phyloP scores from a whole-genome alignment of 371 early-diverging fungal species.

The Rhizopus sp. region DNA sequence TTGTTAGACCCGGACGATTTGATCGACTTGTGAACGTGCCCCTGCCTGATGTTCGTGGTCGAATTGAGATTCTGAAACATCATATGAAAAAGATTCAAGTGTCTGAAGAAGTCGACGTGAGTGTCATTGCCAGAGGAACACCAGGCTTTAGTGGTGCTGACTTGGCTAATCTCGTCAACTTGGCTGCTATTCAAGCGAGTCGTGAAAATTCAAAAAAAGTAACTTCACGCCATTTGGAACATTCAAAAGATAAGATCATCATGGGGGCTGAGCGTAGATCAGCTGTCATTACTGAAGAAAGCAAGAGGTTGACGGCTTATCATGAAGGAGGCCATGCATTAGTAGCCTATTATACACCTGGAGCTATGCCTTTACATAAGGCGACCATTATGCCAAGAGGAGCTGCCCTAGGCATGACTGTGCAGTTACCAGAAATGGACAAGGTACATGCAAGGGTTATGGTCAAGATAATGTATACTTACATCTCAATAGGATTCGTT shows the following conservation, averaged over 20 bases:
- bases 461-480: background rate
- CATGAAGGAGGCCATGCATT: slow-evolving; percentile 99
- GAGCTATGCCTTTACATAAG: slow-evolving; percentile 97
- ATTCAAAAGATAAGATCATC: slow-evolving; percentile 96
- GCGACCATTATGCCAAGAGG: slow-evolving; percentile 98
- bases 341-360: slow-evolving; percentile 93
- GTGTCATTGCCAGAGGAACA: slow-evolving; percentile 93
- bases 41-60: slow-evolving; percentile 95
- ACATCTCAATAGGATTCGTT: slow-evolving; percentile 57
- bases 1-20: slow-evolving; percentile 97
- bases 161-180: slow-evolving; percentile 94
- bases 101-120: slow-evolving; percentile 70
- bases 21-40: slow-evolving; percentile 97
- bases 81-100: slow-evolving; percentile 81
- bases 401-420: slow-evolving; percentile 86
- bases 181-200: slow-evolving; percentile 94
- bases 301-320: slow-evolving; percentile 89
- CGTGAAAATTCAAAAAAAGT: slow-evolving; percentile 74
- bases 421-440: slow-evolving; percentile 96
- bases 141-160: slow-evolving; percentile 98
- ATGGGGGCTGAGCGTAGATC: slow-evolving; percentile 96
- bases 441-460: slow-evolving; percentile 39
- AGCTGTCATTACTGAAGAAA: slow-evolving; percentile 88
- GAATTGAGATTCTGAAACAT: slow-evolving; percentile 89
- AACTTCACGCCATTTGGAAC: slow-evolving; percentile 83